phyloP scores from a whole-genome alignment of 495 filamentous ascomycete genomes.

The Aspergillus cavernicola region DNA sequence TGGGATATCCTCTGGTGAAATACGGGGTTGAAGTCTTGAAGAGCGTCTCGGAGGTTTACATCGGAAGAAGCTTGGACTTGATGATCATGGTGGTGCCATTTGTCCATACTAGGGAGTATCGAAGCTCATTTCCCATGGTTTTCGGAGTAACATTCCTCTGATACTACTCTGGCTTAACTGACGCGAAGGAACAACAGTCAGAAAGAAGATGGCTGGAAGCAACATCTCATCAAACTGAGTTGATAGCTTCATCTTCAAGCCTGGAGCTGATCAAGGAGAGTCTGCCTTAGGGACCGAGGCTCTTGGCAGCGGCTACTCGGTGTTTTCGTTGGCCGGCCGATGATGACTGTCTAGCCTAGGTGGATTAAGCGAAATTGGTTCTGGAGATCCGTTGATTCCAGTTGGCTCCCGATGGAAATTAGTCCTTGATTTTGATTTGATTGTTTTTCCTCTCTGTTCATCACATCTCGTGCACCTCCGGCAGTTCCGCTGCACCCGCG shows the following conservation, averaged over 20 bases:
- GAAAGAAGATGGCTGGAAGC: slow-evolving; percentile 16
- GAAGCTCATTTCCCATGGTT: no score
- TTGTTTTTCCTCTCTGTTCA: neutral
- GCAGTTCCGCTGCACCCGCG: slow-evolving; percentile 33
- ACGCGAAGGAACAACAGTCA: neutral
- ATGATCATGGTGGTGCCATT: no score
- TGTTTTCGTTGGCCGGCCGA: slow-evolving; percentile 16
- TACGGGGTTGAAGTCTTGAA: neutral
- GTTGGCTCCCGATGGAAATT: slow-evolving; percentile 25
- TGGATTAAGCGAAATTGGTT: slow-evolving; percentile 38
- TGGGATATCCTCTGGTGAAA: neutral
- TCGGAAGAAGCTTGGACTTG: neutral
- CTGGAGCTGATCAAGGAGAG: no score
- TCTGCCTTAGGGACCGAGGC: slow-evolving; percentile 18
- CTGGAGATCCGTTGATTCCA: slow-evolving; percentile 21
- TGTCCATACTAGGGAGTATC: no score
- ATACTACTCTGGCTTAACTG: neutral
- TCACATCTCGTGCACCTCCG: no score
- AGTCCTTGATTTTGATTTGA: neutral
- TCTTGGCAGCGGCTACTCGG: slow-evolving; percentile 19
- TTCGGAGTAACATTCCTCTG: no score
- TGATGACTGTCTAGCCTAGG: slow-evolving; percentile 23
- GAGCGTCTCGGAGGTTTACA: neutral
- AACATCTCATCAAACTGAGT: neutral
- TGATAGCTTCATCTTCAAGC: neutral